phyloP scores from a whole-genome alignment of 352 stramenopile genomes.

The Phytophthora foliorum region DNA sequence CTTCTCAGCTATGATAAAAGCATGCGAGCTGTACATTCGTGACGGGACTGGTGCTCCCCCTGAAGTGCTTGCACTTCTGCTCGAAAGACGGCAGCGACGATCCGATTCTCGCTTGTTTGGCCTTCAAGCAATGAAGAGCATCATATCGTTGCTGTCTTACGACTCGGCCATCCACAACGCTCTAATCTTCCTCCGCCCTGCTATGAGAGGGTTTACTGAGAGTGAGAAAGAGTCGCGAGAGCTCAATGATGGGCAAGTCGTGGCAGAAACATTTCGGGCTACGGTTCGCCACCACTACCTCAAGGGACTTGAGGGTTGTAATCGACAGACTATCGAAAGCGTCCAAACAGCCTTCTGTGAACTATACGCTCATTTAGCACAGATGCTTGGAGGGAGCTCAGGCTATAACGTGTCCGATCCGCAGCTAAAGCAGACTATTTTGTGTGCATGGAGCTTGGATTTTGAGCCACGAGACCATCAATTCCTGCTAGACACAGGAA shows the following conservation, averaged over 20 bases:
- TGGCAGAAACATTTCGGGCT: constrained; percentile 85
- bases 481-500: constrained; percentile 81
- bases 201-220: constrained; percentile 87
- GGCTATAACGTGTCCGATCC: constrained; percentile 49
- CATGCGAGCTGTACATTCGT: constrained; percentile 89
- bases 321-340: constrained; percentile 59
- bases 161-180: constrained; percentile 81
- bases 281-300: constrained; percentile 90
- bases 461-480: constrained; percentile 87
- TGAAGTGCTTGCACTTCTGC: constrained; percentile 72
- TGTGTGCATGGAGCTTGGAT: constrained; percentile 86
- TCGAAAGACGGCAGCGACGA: constrained; percentile 79
- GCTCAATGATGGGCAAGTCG: constrained; percentile 76
- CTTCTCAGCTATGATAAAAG: constrained; percentile 86
- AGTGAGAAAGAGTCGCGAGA: constrained; percentile 87
- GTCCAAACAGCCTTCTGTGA: constrained; percentile 80
- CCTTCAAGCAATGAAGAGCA: constrained; percentile 83
- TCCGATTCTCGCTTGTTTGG: constrained; percentile 83
- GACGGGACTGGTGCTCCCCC: constrained; percentile 84
- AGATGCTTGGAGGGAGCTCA: constrained; percentile 52
- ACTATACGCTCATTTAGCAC: constrained; percentile 77
- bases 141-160: constrained; percentile 78
- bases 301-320: constrained; percentile 89
- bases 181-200: constrained; percentile 86
- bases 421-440: constrained; percentile 80